These are phyloP conservation scores for Sideroxylon spinosum DNA, from an alignment of 179 eudicot genomes.

Conservation along the genomic window DNA sequence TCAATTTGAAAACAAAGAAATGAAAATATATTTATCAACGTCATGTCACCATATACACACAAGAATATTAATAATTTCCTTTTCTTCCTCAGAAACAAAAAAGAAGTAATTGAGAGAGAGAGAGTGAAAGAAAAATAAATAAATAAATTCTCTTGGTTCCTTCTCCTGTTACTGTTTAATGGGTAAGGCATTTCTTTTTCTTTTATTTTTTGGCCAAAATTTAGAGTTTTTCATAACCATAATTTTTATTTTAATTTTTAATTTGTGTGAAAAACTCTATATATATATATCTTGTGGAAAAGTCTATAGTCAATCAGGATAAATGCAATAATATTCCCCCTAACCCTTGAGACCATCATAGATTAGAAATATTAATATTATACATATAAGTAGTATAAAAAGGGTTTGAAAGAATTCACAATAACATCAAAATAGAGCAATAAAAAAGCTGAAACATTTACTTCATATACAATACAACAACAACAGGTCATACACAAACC, in stretches of 20 bases:
- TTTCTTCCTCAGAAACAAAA: not conserved
- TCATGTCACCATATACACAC: constrained; percentile 15
- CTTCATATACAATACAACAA: constrained; percentile 33
- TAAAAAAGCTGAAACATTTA: constrained; percentile 45
- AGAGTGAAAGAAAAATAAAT: not conserved
- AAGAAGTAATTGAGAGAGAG: not conserved
- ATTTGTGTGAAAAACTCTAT: not conserved
- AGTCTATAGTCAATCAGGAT: constrained; percentile 21
- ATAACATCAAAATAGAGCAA: constrained; percentile 24
- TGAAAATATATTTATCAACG: constrained; percentile 19
- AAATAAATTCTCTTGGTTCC: not conserved
- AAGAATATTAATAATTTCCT: not conserved
- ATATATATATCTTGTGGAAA: constrained; percentile 6
- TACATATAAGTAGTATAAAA: not conserved
- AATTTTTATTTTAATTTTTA: not conserved
- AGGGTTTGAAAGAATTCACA: constrained; percentile 10
- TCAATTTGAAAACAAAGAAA: not conserved
- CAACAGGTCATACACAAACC: constrained; percentile 35
- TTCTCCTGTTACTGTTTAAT: not conserved
- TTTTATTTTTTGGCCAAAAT: not conserved
- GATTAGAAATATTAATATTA: not conserved
- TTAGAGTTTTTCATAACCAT: not conserved
- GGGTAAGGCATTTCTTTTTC: not conserved
- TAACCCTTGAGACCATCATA: constrained; percentile 8
- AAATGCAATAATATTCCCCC: constrained; percentile 11